phyloP scores from a whole-genome alignment of 1,139 yeast species.

The Debaryomyces sp. region DNA sequence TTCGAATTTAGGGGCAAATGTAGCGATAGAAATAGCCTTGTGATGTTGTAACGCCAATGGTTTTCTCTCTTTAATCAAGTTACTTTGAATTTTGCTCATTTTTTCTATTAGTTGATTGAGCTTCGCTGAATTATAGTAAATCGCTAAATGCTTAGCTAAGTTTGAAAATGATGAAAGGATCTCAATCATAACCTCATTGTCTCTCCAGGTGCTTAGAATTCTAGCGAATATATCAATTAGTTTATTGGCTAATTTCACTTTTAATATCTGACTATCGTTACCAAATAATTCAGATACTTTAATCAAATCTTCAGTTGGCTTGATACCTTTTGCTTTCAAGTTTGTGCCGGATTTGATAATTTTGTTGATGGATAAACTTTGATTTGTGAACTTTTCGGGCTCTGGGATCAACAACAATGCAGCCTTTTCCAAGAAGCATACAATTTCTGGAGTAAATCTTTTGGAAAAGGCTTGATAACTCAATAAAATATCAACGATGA shows the following conservation, averaged over 20 bases:
- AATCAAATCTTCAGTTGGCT: constrained; percentile 6
- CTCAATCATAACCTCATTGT: constrained; percentile 65
- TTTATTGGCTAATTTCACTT: constrained; percentile 34
- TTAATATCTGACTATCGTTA: constrained; percentile 20
- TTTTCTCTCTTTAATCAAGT: constrained; percentile 50
- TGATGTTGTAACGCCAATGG: constrained; percentile 90
- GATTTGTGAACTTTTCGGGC: constrained; percentile 25
- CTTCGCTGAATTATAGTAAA: constrained; percentile 37
- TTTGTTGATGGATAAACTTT: constrained; percentile 9
- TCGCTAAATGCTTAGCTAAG: constrained; percentile 40
- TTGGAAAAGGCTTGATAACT: constrained; percentile 80
- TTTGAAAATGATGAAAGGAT: constrained; percentile 43
- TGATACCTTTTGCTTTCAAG: constrained; percentile 21
- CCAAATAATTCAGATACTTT: constrained; percentile 20
- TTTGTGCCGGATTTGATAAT: constrained; percentile 20
- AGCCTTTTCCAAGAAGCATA: constrained; percentile 58
- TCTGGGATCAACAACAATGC: constrained; percentile 51
- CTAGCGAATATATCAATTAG: constrained; percentile 30
- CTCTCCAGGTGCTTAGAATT: constrained; percentile 58
- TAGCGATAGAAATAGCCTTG: constrained; percentile 80
- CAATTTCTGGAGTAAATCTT: constrained; percentile 80
- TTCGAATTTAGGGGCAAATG: constrained; percentile 89
- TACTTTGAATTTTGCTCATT: constrained; percentile 45
- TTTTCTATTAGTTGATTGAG: constrained; percentile 43
- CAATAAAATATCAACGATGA: constrained; percentile 63